Evolutionary conservation across 345 rosid genomes (phyloP).

Genomic region (Limnanthes douglasii): DNA sequence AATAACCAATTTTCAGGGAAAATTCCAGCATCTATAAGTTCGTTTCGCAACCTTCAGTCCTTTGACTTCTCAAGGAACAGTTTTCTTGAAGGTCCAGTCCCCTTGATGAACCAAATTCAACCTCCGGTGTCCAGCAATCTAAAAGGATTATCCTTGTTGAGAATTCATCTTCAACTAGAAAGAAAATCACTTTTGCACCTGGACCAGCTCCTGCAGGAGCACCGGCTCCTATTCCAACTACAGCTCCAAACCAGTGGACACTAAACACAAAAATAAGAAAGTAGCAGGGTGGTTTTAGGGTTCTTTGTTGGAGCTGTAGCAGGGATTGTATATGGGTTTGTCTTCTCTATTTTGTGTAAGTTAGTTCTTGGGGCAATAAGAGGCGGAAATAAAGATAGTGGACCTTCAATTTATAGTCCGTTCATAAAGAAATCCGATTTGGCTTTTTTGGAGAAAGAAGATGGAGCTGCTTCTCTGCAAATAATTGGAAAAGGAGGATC

Average conservation of each 20-base stretch:
- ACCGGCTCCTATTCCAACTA: neutral
- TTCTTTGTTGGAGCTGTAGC: conserved; percentile 50
- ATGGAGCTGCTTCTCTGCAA: conserved; percentile 25
- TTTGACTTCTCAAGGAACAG: conserved; percentile 58
- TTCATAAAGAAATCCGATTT: conserved; percentile 62
- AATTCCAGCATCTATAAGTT: conserved; percentile 39
- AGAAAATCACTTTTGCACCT: conserved; percentile 9
- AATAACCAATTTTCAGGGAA: conserved; percentile 71
- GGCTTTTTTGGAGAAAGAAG: conserved; percentile 78
- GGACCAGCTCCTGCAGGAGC: conserved; percentile 11
- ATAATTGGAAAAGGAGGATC: conserved; percentile 81
- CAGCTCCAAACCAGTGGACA: conserved; percentile 10
- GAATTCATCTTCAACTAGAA: conserved; percentile 13
- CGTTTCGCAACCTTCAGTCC: conserved; percentile 67
- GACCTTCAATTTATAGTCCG: conserved; percentile 62
- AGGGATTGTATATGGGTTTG: conserved; percentile 47
- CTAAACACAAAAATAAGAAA: conserved; percentile 24
- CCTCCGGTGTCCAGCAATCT: conserved; percentile 21
- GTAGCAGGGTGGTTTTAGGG: conserved; percentile 44
- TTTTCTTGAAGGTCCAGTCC: conserved; percentile 46
- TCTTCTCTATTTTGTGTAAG: conserved; percentile 52
- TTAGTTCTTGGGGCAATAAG: conserved; percentile 25
- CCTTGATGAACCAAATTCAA: conserved; percentile 27
- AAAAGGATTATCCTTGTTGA: conserved; percentile 46
- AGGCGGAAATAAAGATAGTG: conserved; percentile 31